These are phyloP conservation scores for Eragrostis tef DNA, from an alignment of 202 grass and related monocot genomes.

Conservation along the genomic window DNA sequence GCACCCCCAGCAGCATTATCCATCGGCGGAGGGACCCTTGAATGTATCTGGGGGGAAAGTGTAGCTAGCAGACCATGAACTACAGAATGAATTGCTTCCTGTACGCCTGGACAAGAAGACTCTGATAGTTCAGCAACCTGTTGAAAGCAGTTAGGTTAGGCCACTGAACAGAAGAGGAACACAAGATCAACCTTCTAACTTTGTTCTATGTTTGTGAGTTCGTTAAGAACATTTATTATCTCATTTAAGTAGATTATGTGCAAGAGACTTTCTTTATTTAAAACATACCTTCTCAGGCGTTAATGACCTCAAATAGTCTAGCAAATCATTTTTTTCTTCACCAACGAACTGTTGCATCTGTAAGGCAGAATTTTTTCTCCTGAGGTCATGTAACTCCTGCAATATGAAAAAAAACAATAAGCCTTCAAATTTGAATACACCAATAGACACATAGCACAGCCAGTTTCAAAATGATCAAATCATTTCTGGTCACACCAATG, in stretches of 20 bases:
- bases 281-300: conserved; percentile 82
- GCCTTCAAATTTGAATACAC: conserved; percentile 4
- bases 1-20: conserved; percentile 60
- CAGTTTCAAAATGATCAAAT: conserved; percentile 20
- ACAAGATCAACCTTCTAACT: background rate
- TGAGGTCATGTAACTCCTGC: conserved; percentile 78
- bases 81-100: conserved; percentile 86
- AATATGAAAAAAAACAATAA: conserved; percentile 43
- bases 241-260: background rate
- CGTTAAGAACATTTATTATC: background rate
- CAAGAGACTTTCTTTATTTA: background rate
- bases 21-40: conserved; percentile 52
- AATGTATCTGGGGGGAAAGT: conserved; percentile 90
- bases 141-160: conserved; percentile 44
- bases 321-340: conserved; percentile 94
- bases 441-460: background rate
- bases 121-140: conserved; percentile 96
- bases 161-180: background rate
- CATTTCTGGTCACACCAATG: background rate
- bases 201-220: conserved; percentile 10
- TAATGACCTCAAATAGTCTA: conserved; percentile 95
- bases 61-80: conserved; percentile 86
- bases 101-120: conserved; percentile 69
- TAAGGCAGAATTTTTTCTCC: conserved; percentile 84
- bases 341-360: conserved; percentile 96